Conservation (phyloP, 1,284 basidiomycete species). For the Naganishia albida region DNA sequence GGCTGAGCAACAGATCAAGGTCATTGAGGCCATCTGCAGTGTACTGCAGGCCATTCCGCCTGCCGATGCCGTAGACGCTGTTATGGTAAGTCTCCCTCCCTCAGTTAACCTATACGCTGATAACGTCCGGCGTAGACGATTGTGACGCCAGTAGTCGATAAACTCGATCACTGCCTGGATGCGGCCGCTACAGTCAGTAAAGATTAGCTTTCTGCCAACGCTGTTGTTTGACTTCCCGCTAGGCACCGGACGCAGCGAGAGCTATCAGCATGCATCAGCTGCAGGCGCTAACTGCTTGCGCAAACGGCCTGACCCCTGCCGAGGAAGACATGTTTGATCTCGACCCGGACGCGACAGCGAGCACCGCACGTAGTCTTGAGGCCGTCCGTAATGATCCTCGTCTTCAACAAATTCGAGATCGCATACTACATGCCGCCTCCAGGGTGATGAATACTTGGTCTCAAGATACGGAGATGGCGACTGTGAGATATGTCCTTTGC, state of each 20-base stretch:
- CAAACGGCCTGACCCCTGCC: constrained; percentile 76
- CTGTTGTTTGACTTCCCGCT: constrained; percentile 23
- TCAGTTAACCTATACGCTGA: neutral
- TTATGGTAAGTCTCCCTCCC: constrained; percentile 61
- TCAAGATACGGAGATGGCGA: constrained; percentile 70
- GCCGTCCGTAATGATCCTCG: constrained; percentile 66
- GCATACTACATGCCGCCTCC: constrained; percentile 63
- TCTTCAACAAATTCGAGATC: constrained; percentile 65
- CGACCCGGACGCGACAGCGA: constrained; percentile 51
- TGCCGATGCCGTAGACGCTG: constrained; percentile 69
- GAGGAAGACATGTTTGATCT: constrained; percentile 68
- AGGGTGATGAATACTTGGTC: constrained; percentile 71
- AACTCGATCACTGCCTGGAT: constrained; percentile 64
- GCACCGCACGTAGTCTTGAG: constrained; percentile 51
- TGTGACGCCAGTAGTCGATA: constrained; percentile 65
- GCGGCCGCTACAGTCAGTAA: constrained; percentile 58
- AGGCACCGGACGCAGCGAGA: constrained; percentile 71
- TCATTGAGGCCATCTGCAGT: constrained; percentile 83
- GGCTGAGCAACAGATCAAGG: constrained; percentile 84
- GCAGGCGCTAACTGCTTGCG: constrained; percentile 75
- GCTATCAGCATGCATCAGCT: constrained; percentile 66
- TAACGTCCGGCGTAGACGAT: constrained; percentile 12
- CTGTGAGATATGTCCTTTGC: constrained; percentile 59
- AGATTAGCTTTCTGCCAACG: constrained; percentile 23
- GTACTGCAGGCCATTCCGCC: constrained; percentile 83